phyloP scores from a whole-genome alignment of 2,329 filamentous ascomycete species.

The Ceratocystis variospora region DNA sequence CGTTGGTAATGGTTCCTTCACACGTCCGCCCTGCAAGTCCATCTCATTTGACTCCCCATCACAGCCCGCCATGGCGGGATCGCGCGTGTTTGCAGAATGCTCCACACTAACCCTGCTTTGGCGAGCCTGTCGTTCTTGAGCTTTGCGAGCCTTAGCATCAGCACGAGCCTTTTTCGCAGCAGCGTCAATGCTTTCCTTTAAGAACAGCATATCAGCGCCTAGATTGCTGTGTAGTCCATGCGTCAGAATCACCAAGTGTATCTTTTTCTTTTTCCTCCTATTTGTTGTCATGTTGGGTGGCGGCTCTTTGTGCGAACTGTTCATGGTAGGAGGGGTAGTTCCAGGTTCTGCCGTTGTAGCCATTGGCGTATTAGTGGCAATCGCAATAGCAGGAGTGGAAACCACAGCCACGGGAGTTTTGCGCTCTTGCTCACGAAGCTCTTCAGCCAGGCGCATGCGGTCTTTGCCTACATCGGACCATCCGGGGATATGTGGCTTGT shows the following conservation, averaged over 20 bases:
- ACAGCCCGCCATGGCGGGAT: neutral
- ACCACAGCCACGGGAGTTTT: constrained; percentile 8
- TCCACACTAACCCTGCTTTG: neutral
- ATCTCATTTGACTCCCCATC: neutral
- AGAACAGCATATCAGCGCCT: constrained; percentile 86
- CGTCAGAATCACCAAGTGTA: constrained; percentile 84
- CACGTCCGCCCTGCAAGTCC: neutral
- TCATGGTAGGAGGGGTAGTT: constrained; percentile 22
- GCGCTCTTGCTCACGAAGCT: constrained; percentile 18
- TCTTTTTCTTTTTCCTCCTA: constrained; percentile 50
- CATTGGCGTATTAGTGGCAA: neutral
- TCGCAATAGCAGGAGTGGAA: neutral
- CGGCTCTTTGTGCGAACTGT: neutral
- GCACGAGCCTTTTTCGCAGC: constrained; percentile 60
- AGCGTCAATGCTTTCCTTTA: constrained; percentile 94
- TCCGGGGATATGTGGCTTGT: constrained; percentile 68
- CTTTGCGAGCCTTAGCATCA: constrained; percentile 50
- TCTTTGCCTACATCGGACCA: constrained; percentile 36
- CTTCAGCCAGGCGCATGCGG: constrained; percentile 17
- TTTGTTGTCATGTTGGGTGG: constrained; percentile 17
- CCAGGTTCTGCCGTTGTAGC: neutral
- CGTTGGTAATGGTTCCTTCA: too few relatives aligned
- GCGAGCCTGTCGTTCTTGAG: constrained; percentile 32
- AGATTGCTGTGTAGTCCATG: constrained; percentile 94
- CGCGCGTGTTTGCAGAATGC: neutral